These are phyloP conservation scores for Populus deltoides DNA, from an alignment of 345 rosid genomes.

Conservation along the genomic window DNA sequence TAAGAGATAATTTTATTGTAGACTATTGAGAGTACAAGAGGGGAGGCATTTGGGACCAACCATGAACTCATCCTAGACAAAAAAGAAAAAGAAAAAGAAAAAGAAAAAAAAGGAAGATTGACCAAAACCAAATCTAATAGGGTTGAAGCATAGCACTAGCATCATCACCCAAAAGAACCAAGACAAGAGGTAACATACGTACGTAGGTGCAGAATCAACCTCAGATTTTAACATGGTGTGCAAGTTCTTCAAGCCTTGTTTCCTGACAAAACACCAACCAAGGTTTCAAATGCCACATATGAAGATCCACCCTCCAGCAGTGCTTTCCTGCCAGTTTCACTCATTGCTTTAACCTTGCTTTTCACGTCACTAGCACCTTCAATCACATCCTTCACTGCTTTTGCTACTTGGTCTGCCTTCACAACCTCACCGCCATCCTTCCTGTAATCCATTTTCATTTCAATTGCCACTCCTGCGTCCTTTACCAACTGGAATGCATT, in stretches of 20 bases:
- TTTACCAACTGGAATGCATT: constrained; percentile 43
- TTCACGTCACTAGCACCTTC: constrained; percentile 27
- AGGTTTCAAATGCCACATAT: neutral
- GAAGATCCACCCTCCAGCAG: constrained; percentile 43
- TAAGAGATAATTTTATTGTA: too few species aligned
- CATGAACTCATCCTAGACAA: neutral
- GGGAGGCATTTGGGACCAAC: too few species aligned
- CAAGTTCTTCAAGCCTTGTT: neutral
- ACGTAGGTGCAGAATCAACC: too few species aligned
- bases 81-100: too few species aligned
- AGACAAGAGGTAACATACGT: too few species aligned
- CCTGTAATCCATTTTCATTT: constrained; percentile 44
- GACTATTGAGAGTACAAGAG: too few species aligned
- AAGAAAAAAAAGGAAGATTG: too few species aligned
- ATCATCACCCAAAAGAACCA: neutral
- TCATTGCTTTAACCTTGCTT: constrained; percentile 33
- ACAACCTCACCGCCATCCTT: constrained; percentile 13
- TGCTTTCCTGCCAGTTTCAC: constrained; percentile 26
- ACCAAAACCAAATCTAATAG: neutral
- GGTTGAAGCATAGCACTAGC: neutral
- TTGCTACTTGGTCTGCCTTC: constrained; percentile 34
- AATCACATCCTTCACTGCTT: constrained; percentile 33
- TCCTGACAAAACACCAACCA: neutral
- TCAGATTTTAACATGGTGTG: neutral
- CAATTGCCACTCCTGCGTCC: constrained; percentile 44